Evolutionary conservation across 352 stramenopile species (phyloP).

Genomic region (Hyaloperonospora arabidopsidis): DNA sequence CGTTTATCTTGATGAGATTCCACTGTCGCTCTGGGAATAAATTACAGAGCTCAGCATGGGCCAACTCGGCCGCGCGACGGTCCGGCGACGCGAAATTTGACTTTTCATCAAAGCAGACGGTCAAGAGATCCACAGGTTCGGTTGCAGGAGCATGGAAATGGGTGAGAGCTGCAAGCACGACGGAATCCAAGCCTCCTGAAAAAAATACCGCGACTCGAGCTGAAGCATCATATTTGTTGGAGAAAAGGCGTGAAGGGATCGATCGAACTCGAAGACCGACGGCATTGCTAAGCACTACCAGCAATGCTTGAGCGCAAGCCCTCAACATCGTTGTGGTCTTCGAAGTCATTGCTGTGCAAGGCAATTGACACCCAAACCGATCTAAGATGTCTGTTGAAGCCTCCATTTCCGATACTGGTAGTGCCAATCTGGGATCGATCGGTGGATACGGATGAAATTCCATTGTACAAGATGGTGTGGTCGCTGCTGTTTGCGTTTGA

Average conservation of each 20-base stretch:
- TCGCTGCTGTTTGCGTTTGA: background rate
- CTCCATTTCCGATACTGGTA: background rate
- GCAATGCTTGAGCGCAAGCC: conserved; percentile 33
- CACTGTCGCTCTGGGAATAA: conserved; percentile 81
- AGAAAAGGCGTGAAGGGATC: conserved; percentile 19
- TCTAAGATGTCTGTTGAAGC: conserved; percentile 14
- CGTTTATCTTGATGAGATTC: conserved; percentile 82
- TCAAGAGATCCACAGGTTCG: conserved; percentile 89
- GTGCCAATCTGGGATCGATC: conserved; percentile 5
- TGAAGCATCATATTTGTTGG: background rate
- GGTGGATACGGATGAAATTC: conserved; percentile 35
- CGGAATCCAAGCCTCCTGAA: conserved; percentile 94
- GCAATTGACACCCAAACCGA: conserved; percentile 27
- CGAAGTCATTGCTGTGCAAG: conserved; percentile 3
- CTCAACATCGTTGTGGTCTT: conserved; percentile 12
- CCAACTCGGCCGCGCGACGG: conserved; percentile 79
- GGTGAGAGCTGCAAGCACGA: conserved; percentile 88
- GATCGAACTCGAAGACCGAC: conserved; percentile 76
- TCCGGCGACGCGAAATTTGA: conserved; percentile 79
- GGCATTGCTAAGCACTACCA: conserved; percentile 66
- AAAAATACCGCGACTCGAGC: conserved; percentile 88
- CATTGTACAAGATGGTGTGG: conserved; percentile 14
- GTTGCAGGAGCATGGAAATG: conserved; percentile 53
- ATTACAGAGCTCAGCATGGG: conserved; percentile 71
- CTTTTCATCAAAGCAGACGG: conserved; percentile 89